phyloP scores from a whole-genome alignment of 1,284 basidiomycete genomes.

The Austropuccinia psidii region DNA sequence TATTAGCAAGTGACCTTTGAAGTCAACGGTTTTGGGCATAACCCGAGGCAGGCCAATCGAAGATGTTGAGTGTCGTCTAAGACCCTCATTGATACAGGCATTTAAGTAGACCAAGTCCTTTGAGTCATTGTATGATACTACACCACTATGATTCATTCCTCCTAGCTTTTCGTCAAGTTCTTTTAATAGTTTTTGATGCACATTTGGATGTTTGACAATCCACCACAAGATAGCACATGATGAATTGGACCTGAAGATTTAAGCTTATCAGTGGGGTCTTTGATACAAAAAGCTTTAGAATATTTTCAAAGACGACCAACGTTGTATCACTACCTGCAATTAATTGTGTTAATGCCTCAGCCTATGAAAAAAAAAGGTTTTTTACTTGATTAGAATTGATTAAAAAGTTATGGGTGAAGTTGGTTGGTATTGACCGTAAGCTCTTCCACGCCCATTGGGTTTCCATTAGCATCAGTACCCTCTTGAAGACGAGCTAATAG shows the following conservation, averaged over 20 bases:
- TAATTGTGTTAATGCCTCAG: conserved; percentile 21
- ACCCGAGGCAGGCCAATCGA: conserved; percentile 72
- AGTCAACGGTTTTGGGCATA: conserved; percentile 59
- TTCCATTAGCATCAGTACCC: conserved; percentile 67
- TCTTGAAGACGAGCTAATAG: conserved; percentile 69
- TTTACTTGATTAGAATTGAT: background rate
- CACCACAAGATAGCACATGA: conserved; percentile 65
- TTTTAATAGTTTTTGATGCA: conserved; percentile 63
- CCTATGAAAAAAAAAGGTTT: conserved; percentile 7
- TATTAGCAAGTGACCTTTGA: conserved; percentile 58
- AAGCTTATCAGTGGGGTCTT: background rate
- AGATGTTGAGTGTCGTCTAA: conserved; percentile 67
- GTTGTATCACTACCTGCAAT: conserved; percentile 36
- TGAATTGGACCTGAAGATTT: conserved; percentile 22
- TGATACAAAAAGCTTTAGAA: too few relatives aligned
- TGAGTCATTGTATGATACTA: conserved; percentile 40
- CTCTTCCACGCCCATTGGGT: conserved; percentile 68
- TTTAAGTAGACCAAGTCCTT: conserved; percentile 52
- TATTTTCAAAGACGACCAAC: conserved; percentile 56
- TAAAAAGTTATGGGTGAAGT: background rate
- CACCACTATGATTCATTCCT: conserved; percentile 51
- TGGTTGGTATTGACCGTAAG: conserved; percentile 64
- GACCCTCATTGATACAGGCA: conserved; percentile 70
- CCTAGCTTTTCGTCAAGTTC: conserved; percentile 71
- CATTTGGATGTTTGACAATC: conserved; percentile 60